These are phyloP conservation scores for Chalciporus chontae DNA, from an alignment of 768 basidiomycete genomes.

Conservation along the genomic window DNA sequence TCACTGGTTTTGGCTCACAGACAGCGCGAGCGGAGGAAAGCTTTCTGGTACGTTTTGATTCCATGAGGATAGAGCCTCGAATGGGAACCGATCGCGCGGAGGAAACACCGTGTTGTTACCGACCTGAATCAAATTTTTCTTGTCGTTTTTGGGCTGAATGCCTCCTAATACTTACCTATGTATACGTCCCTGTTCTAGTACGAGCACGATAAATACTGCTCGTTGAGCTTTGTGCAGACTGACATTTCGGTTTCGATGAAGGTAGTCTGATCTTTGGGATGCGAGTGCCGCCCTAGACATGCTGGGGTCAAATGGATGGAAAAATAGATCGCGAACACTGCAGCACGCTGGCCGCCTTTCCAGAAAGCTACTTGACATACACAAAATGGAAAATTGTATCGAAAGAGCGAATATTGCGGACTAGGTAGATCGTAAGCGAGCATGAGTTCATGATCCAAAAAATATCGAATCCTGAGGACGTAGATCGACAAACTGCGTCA, in stretches of 20 bases:
- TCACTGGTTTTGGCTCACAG: slow-evolving; percentile 24
- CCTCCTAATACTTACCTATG: background rate
- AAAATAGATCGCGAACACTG: no score
- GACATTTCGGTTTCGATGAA: no score
- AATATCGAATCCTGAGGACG: background rate
- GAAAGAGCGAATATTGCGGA: background rate
- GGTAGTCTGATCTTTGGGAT: no score
- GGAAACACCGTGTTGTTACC: background rate
- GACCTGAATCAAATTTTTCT: background rate
- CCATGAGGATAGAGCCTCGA: no score
- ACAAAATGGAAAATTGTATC: background rate
- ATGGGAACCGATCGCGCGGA: background rate
- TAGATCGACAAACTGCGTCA: no score
- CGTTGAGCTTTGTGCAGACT: background rate
- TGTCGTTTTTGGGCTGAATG: background rate
- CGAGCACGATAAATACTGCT: background rate
- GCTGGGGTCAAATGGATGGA: no score
- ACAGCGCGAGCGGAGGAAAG: slow-evolving; percentile 10
- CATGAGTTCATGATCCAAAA: background rate
- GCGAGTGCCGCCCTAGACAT: no score
- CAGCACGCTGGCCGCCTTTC: no score
- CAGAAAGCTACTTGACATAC: background rate
- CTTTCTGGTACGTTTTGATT: background rate
- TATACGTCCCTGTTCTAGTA: background rate
- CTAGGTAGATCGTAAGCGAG: background rate